These are phyloP conservation scores for Russula abietina DNA, from an alignment of 768 basidiomycete species.

Conservation along the genomic window DNA sequence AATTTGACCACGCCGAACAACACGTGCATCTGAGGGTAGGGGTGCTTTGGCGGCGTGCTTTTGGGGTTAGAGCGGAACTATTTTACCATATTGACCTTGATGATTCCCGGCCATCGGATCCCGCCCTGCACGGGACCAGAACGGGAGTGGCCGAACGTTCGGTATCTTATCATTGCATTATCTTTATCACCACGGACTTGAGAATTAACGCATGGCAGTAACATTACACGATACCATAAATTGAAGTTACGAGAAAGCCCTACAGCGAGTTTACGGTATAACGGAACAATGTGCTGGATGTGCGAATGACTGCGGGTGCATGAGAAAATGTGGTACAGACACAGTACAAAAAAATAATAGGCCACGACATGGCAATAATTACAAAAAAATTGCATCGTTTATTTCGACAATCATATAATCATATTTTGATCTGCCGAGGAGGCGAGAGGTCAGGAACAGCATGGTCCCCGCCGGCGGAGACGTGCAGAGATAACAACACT, in stretches of 20 bases:
- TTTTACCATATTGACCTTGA: neutral
- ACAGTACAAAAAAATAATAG: slow-evolving; percentile 14
- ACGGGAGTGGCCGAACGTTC: neutral
- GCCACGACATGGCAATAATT: slow-evolving; percentile 7
- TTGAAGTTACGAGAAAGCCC: slow-evolving; percentile 4
- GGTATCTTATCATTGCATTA: neutral
- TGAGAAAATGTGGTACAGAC: slow-evolving; percentile 10
- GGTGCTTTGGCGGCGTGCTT: neutral
- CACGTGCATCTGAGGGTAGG: slow-evolving; percentile 1
- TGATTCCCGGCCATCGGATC: neutral
- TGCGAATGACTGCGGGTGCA: slow-evolving; percentile 18
- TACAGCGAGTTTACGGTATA: slow-evolving; percentile 11
- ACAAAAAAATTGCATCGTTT: neutral
- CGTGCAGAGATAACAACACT: slow-evolving; percentile 60
- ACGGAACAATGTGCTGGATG: slow-evolving; percentile 9
- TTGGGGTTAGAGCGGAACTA: neutral
- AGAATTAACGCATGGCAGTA: neutral
- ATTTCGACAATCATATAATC: slow-evolving; percentile 27
- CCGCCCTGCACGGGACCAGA: neutral
- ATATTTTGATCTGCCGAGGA: slow-evolving; percentile 39
- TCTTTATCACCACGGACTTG: neutral
- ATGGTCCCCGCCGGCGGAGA: slow-evolving; percentile 25
- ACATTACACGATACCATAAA: slow-evolving; percentile 6
- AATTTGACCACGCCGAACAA: slow-evolving; percentile 16
- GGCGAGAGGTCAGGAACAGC: slow-evolving; percentile 34